Conservation (phyloP, 192 early-diverging fungal species). For the Coemansia sp. region DNA sequence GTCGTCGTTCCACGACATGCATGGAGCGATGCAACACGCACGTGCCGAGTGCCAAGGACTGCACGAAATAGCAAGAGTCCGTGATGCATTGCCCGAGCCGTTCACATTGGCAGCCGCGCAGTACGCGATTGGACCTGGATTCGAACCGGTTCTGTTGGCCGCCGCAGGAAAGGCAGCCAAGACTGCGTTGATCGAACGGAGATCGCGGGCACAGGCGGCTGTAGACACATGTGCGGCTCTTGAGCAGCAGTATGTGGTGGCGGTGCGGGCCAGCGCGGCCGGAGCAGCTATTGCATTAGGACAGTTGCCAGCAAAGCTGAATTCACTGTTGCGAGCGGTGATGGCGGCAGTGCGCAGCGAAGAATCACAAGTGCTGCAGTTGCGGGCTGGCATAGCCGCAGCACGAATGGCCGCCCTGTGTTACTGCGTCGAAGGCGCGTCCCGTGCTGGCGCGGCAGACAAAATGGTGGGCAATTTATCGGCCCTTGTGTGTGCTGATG, state of each 20-base stretch:
- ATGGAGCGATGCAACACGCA: constrained; percentile 1
- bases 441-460: constrained; percentile 61
- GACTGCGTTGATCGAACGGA: constrained; percentile 56
- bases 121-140: constrained; percentile 48
- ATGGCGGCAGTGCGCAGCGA: constrained; percentile 84
- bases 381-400: constrained; percentile 57
- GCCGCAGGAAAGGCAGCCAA: neutral
- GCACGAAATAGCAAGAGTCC: constrained; percentile 23
- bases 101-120: constrained; percentile 64
- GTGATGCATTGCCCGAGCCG: neutral
- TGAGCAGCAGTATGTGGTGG: constrained; percentile 66
- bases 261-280: constrained; percentile 63
- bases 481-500: constrained; percentile 82
- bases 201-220: constrained; percentile 61
- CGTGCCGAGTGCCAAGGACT: constrained; percentile 8
- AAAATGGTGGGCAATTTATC: constrained; percentile 89
- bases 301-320: constrained; percentile 76
- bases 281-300: constrained; percentile 78
- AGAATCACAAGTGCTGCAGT: constrained; percentile 56
- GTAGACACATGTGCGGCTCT: constrained; percentile 68
- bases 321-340: constrained; percentile 78
- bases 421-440: constrained; percentile 7
- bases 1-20: neutral
- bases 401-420: constrained; percentile 46
- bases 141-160: constrained; percentile 16